phyloP scores from a whole-genome alignment of 2,329 filamentous ascomycete genomes.

The Canariomyces notabilis region DNA sequence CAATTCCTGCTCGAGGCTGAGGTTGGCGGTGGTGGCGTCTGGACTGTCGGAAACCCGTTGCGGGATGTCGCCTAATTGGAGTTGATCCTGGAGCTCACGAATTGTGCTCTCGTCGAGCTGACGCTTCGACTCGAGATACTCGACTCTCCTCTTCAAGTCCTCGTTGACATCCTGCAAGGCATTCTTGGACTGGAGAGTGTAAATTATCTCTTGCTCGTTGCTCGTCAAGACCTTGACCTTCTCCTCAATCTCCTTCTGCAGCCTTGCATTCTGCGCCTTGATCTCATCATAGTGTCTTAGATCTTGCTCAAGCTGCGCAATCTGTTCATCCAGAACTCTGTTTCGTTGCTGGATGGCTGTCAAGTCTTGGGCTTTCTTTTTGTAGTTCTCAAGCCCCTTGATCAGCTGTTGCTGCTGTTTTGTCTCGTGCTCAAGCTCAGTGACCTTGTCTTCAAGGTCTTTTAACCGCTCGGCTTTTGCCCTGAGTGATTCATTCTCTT shows the following conservation, averaged over 20 bases:
- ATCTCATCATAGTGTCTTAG: slow-evolving; percentile 31
- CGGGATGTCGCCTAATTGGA: slow-evolving; percentile 35
- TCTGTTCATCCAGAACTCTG: slow-evolving; percentile 40
- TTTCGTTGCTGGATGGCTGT: slow-evolving; percentile 39
- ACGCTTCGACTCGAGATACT: slow-evolving; percentile 25
- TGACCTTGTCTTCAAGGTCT: slow-evolving; percentile 53
- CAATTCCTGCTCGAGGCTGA: slow-evolving; percentile 58
- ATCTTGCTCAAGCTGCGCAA: slow-evolving; percentile 33
- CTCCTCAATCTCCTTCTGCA: slow-evolving; percentile 42
- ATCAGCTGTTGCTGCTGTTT: slow-evolving; percentile 34
- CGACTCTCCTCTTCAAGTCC: slow-evolving; percentile 23
- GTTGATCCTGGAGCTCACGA: slow-evolving; percentile 55
- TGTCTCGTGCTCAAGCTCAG: slow-evolving; percentile 52
- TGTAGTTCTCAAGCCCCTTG: slow-evolving; percentile 34
- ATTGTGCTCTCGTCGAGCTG: slow-evolving; percentile 31
- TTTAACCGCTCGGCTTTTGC: slow-evolving; percentile 45
- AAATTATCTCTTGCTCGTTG: slow-evolving; percentile 45
- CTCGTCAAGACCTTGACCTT: slow-evolving; percentile 42
- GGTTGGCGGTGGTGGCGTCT: slow-evolving; percentile 27
- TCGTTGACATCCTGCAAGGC: slow-evolving; percentile 25
- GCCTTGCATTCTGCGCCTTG: slow-evolving; percentile 31
- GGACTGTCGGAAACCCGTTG: slow-evolving; percentile 29
- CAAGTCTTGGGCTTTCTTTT: slow-evolving; percentile 31
- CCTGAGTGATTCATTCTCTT: slow-evolving; percentile 45
- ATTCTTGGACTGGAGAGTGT: slow-evolving; percentile 26